These are phyloP conservation scores for Fusarium sp. DNA, from an alignment of 2,329 filamentous ascomycete genomes.

Conservation along the genomic window DNA sequence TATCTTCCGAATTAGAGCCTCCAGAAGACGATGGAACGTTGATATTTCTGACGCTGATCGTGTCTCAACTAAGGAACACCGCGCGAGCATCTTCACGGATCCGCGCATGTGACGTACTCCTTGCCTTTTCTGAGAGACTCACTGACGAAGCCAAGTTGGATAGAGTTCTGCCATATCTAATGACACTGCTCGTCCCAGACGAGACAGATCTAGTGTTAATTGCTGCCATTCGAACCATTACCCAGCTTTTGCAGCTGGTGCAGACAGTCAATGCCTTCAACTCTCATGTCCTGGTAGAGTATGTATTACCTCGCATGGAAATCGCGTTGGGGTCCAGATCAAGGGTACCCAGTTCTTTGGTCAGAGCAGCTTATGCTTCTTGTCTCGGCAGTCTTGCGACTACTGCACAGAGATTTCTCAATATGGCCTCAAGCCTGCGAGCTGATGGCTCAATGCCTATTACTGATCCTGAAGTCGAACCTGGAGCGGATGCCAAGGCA, in stretches of 20 bases:
- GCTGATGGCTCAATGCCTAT: slow-evolving; percentile 83
- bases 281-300: slow-evolving; percentile 74
- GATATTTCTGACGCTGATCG: slow-evolving; percentile 89
- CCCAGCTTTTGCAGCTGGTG: slow-evolving; percentile 87
- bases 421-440: slow-evolving; percentile 88
- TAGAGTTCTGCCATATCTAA: slow-evolving; percentile 88
- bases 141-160: slow-evolving; percentile 97
- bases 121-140: slow-evolving; percentile 89
- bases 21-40: slow-evolving; percentile 87
- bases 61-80: slow-evolving; percentile 88
- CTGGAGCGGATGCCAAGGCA: slow-evolving; percentile 71
- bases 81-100: slow-evolving; percentile 87
- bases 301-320: slow-evolving; percentile 72
- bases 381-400: slow-evolving; percentile 89
- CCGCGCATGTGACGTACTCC: slow-evolving; percentile 87
- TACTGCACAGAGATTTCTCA: slow-evolving; percentile 84
- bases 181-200: slow-evolving; percentile 79
- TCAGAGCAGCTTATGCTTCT: slow-evolving; percentile 91
- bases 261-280: slow-evolving; percentile 85
- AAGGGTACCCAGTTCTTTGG: slow-evolving; percentile 68
- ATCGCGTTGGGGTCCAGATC: slow-evolving; percentile 58
- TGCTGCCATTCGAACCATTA: slow-evolving; percentile 84
- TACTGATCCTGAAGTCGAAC: slow-evolving; percentile 81
- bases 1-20: slow-evolving; percentile 67
- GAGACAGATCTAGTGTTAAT: slow-evolving; percentile 85